Conservation (phyloP, 495 filamentous ascomycete species). For the Hyphodiscus hymeniophilus region DNA sequence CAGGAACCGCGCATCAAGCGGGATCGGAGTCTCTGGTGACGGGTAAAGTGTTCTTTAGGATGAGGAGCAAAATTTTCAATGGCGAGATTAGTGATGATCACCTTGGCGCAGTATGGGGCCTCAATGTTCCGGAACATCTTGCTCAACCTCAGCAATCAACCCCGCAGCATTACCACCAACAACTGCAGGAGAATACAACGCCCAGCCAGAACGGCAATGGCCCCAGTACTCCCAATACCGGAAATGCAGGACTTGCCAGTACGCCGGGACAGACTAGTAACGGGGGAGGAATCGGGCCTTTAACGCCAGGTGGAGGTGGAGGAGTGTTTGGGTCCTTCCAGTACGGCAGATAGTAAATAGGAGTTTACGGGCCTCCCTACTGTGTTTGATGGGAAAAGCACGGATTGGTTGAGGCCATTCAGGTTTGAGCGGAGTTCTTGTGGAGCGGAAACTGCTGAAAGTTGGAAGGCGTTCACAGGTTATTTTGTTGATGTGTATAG, state of each 20-base stretch:
- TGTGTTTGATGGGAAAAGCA: constrained; percentile 1
- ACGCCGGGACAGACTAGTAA: constrained; percentile 50
- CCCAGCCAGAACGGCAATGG: constrained; percentile 46
- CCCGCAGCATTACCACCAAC: constrained; percentile 24
- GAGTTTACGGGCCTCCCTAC: constrained; percentile 5
- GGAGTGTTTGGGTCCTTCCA: constrained; percentile 53
- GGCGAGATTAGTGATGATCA: constrained; percentile 71
- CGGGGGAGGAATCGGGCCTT: constrained; percentile 45
- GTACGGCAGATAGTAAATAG: constrained; percentile 23
- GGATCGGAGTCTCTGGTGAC: constrained; percentile 89
- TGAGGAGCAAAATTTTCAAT: constrained; percentile 77
- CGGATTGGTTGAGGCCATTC: constrained; percentile 1
- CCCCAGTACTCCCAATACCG: constrained; percentile 65
- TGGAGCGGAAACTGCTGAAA: constrained; percentile 4
- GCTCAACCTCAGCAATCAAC: constrained; percentile 23
- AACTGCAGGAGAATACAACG: constrained; percentile 31
- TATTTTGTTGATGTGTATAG: constrained; percentile 10
- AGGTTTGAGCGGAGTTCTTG: constrained; percentile 9
- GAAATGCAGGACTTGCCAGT: constrained; percentile 41
- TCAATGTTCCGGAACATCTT: constrained; percentile 39
- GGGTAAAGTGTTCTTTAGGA: constrained; percentile 85
- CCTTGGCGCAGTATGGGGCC: constrained; percentile 80
- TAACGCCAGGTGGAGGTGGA: constrained; percentile 62
- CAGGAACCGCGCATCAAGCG: constrained; percentile 81
- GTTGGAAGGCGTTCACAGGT: constrained; percentile 1